These are phyloP conservation scores for Suillus plorans DNA, from an alignment of 768 basidiomycete species.

Conservation along the genomic window DNA sequence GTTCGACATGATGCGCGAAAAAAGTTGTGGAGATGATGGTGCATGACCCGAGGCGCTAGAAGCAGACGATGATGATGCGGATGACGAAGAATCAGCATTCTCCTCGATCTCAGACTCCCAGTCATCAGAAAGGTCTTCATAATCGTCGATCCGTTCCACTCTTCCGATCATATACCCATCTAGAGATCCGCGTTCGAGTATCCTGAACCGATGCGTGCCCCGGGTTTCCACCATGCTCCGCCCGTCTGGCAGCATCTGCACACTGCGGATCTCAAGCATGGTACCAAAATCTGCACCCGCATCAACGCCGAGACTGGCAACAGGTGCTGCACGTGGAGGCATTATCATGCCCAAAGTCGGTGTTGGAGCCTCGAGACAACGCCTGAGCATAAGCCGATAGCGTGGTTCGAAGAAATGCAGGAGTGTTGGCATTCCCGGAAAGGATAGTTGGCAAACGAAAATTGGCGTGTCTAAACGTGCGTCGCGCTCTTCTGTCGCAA, in stretches of 20 bases:
- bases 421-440: slow-evolving; percentile 87
- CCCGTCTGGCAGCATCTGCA: slow-evolving; percentile 88
- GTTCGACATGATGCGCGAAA: slow-evolving; percentile 16
- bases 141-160: slow-evolving; percentile 57
- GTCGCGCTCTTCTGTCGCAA: slow-evolving; percentile 76
- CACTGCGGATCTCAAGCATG: slow-evolving; percentile 85
- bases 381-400: slow-evolving; percentile 94
- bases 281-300: slow-evolving; percentile 71
- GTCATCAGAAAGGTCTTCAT: slow-evolving; percentile 33
- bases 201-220: slow-evolving; percentile 74
- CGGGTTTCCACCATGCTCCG: slow-evolving; percentile 81
- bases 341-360: slow-evolving; percentile 96
- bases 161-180: slow-evolving; percentile 91
- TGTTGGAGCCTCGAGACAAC: slow-evolving; percentile 76
- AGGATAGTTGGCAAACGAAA: slow-evolving; percentile 86
- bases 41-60: slow-evolving; percentile 4
- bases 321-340: slow-evolving; percentile 46
- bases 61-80: slow-evolving; percentile 14
- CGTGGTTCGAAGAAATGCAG: slow-evolving; percentile 94
- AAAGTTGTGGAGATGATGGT: slow-evolving; percentile 14
- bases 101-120: slow-evolving; percentile 23
- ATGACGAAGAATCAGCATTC: slow-evolving; percentile 14
- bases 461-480: slow-evolving; percentile 85
- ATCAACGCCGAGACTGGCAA: slow-evolving; percentile 18
- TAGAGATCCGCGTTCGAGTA: slow-evolving; percentile 77